Conservation (phyloP, 208 protist species). For the Leishmania amazonensis region DNA sequence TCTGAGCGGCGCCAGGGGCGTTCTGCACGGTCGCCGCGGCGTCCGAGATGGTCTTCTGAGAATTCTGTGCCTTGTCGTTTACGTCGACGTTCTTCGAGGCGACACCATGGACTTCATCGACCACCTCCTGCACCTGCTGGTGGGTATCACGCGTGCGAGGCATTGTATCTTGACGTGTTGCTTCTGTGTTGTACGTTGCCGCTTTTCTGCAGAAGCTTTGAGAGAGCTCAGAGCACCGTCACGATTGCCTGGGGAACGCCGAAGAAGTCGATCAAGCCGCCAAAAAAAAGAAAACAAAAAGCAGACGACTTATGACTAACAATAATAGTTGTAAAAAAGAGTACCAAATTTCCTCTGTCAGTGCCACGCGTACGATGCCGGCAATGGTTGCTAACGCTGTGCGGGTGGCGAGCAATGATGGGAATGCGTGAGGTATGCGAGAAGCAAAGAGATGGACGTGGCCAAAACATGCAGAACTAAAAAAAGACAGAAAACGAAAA, state of each 20-base stretch:
- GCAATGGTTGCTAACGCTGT: neutral
- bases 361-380: neutral
- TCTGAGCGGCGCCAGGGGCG: conserved; percentile 10
- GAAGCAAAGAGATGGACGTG: neutral
- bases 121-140: conserved; percentile 4
- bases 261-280: neutral
- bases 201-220: neutral
- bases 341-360: neutral
- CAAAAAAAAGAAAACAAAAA: neutral
- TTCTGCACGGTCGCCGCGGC: conserved; percentile 18
- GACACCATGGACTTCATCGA: neutral
- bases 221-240: neutral
- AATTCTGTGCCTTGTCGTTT: conserved; percentile 7
- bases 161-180: neutral
- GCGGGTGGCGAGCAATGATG: neutral
- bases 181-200: neutral
- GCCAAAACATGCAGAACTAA: neutral
- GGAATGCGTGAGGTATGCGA: neutral
- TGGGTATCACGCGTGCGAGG: neutral
- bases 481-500: neutral
- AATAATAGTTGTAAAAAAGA: neutral
- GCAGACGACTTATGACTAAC: neutral
- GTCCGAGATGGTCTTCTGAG: conserved; percentile 3
- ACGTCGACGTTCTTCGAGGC: conserved; percentile 6
- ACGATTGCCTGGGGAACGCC: neutral